Evolutionary conservation across 176 grass and related monocot species (phyloP).

Genomic region (Tuctoria greenei): DNA sequence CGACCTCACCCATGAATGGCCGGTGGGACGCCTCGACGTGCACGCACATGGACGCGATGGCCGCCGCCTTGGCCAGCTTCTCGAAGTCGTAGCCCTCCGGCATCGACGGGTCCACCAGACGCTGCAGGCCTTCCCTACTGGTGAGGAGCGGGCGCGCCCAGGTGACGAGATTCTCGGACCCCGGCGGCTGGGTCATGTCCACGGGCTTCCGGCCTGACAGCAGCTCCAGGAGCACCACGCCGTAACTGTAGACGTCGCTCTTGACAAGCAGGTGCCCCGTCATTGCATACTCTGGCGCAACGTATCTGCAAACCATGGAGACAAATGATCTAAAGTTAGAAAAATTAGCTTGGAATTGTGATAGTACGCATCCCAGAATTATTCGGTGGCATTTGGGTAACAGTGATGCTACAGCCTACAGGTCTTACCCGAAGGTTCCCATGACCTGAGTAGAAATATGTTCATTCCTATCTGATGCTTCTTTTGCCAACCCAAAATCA

Average conservation of each 20-base stretch:
- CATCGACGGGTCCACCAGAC: constrained; percentile 70
- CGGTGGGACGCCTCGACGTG: constrained; percentile 75
- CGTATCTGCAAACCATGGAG: constrained; percentile 58
- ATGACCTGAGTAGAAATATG: constrained; percentile 94
- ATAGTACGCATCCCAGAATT: neutral
- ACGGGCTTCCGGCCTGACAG: constrained; percentile 87
- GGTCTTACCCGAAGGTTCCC: constrained; percentile 91
- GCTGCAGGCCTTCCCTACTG: constrained; percentile 68
- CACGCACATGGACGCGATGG: constrained; percentile 92
- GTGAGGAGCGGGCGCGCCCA: constrained; percentile 88
- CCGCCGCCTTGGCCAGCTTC: constrained; percentile 82
- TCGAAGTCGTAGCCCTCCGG: constrained; percentile 55
- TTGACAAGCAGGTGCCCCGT: constrained; percentile 92
- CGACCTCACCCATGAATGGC: constrained; percentile 99
- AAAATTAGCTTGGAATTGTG: neutral
- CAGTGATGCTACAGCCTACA: neutral
- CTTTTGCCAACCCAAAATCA: constrained; percentile 91
- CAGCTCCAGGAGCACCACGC: constrained; percentile 90
- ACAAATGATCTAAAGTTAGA: neutral
- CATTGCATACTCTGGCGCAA: constrained; percentile 98
- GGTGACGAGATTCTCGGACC: constrained; percentile 82
- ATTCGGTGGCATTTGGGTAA: neutral
- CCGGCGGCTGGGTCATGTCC: constrained; percentile 68
- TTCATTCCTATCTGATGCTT: constrained; percentile 67
- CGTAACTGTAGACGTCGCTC: constrained; percentile 98